These are phyloP conservation scores for Russula dissimulans DNA, from an alignment of 768 basidiomycete genomes.

Conservation along the genomic window DNA sequence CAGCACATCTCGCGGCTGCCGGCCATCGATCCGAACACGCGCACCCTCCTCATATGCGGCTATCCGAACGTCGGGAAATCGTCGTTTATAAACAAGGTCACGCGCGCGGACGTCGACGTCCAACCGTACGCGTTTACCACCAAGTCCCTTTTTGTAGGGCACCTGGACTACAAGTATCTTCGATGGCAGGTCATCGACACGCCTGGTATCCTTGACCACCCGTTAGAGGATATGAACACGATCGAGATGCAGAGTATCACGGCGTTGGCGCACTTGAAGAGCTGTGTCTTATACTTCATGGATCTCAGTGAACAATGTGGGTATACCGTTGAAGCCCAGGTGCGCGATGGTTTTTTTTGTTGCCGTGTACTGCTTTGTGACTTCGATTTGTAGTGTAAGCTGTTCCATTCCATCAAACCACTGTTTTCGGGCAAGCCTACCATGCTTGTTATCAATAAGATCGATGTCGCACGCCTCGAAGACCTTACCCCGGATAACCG, in stretches of 20 bases:
- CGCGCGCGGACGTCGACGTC: constrained; percentile 97
- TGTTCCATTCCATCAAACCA: constrained; percentile 99
- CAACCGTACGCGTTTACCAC: constrained; percentile 99
- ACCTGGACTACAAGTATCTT: constrained; percentile 97
- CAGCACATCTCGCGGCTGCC: constrained; percentile 99
- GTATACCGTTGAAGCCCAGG: constrained; percentile 93
- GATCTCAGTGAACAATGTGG: constrained; percentile 98
- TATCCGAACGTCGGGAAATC: constrained; percentile 99
- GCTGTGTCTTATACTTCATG: constrained; percentile 96
- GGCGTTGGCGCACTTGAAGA: constrained; percentile 91
- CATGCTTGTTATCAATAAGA: constrained; percentile 95
- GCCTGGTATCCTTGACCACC: constrained; percentile 95
- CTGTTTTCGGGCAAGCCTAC: constrained; percentile 91
- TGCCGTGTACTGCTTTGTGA: neutral
- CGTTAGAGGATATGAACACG: constrained; percentile 99
- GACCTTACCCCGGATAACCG: constrained; percentile 72
- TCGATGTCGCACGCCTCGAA: constrained; percentile 83
- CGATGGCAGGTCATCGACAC: constrained; percentile 99
- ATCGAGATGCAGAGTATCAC: constrained; percentile 99
- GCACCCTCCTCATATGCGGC: constrained; percentile 94
- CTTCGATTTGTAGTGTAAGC: constrained; percentile 62
- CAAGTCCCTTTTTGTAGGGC: constrained; percentile 96
- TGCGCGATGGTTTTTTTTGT: constrained; percentile 28
- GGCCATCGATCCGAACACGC: constrained; percentile 95
- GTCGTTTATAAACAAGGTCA: constrained; percentile 99